Conservation (phyloP, 805 yeast genomes). For the Nakazawaea molendinolei region DNA sequence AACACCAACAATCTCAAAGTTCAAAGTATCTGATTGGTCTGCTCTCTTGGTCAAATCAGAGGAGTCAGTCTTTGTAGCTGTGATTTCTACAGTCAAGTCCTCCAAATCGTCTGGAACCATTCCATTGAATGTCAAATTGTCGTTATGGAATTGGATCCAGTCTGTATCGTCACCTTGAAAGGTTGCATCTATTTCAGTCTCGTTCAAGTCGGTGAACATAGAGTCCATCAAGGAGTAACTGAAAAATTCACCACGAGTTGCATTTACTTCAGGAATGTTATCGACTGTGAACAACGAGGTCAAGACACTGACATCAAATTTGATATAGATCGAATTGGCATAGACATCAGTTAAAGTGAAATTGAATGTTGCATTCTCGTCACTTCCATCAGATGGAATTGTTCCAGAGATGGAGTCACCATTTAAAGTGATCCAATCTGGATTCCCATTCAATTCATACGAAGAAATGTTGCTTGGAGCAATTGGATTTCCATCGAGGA, state of each 20-base stretch:
- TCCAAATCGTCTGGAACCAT: conserved; percentile 48
- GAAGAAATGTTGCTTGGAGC: conserved; percentile 45
- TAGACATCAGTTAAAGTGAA: conserved; percentile 52
- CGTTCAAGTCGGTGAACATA: conserved; percentile 47
- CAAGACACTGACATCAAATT: conserved; percentile 49
- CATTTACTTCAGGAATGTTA: conserved; percentile 53
- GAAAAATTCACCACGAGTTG: conserved; percentile 59
- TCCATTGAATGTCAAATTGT: conserved; percentile 67
- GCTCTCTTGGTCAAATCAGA: conserved; percentile 19
- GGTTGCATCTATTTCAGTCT: conserved; percentile 41
- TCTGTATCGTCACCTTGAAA: conserved; percentile 30
- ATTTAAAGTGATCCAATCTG: conserved; percentile 50
- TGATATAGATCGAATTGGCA: conserved; percentile 53
- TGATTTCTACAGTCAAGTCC: conserved; percentile 32
- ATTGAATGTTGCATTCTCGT: conserved; percentile 33
- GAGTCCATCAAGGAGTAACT: conserved; percentile 46
- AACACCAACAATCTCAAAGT: conserved; percentile 51
- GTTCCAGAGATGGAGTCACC: conserved; percentile 42
- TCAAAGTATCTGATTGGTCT: conserved; percentile 20
- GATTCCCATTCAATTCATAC: conserved; percentile 43
- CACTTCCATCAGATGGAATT: conserved; percentile 42
- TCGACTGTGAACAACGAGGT: conserved; percentile 48
- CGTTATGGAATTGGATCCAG: conserved; percentile 63
- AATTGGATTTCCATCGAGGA: conserved; percentile 54
- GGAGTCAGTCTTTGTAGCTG: conserved; percentile 25